Conservation (phyloP, 768 basidiomycete genomes). For the Sarcodon aspratus region DNA sequence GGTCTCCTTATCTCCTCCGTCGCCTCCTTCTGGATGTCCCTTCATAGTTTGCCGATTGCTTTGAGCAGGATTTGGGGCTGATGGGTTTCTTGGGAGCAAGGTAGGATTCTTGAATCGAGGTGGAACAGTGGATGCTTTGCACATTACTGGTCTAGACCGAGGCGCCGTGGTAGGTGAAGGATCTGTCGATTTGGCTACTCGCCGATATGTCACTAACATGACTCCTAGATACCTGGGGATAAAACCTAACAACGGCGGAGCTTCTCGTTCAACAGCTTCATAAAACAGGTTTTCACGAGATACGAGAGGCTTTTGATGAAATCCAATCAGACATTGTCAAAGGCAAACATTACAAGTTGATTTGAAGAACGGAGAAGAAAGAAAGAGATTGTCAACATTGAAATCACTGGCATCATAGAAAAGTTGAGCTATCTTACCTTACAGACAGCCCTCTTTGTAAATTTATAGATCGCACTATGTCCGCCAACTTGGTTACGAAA, state of each 20-base stretch:
- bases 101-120: constrained; percentile 17
- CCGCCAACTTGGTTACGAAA: constrained; percentile 98
- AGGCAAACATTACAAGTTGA: neutral
- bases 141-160: neutral
- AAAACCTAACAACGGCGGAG: constrained; percentile 84
- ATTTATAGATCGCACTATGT: constrained; percentile 95
- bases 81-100: too few species aligned
- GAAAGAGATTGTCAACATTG: too few species aligned
- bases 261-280: constrained; percentile 89
- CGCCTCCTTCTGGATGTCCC: constrained; percentile 14
- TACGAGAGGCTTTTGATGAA: constrained; percentile 67
- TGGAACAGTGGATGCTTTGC: constrained; percentile 4
- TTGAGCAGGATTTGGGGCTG: too few species aligned
- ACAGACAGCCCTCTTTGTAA: constrained; percentile 95
- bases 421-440: constrained; percentile 54
- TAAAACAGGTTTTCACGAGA: constrained; percentile 97
- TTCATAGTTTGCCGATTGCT: constrained; percentile 6
- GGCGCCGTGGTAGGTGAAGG: constrained; percentile 5
- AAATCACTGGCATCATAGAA: neutral
- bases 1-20: constrained; percentile 44
- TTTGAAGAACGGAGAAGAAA: neutral
- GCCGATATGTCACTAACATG: constrained; percentile 94
- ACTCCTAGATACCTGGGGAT: constrained; percentile 98
- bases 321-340: constrained; percentile 9
- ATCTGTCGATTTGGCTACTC: constrained; percentile 30